These are phyloP conservation scores for Cryptosporidium parvum DNA, from an alignment of 169 alveolate genomes.

Conservation along the genomic window DNA sequence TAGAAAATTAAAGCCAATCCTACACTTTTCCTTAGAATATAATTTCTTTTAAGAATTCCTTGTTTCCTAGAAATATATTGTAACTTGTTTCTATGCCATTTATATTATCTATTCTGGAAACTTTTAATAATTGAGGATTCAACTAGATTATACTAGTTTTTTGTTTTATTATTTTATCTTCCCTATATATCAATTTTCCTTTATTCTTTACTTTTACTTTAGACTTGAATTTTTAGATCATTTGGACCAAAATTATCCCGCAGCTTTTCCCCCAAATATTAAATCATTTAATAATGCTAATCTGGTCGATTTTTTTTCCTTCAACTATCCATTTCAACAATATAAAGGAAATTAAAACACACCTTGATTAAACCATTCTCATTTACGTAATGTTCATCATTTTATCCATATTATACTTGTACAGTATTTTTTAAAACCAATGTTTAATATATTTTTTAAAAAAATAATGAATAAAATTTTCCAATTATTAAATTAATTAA, in stretches of 20 bases:
- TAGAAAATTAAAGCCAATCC: not conserved
- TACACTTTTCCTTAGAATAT: not conserved
- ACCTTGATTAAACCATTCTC: not conserved
- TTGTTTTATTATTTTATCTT: not conserved
- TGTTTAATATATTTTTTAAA: too few species aligned
- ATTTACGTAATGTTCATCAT: not conserved
- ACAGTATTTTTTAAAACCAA: not conserved
- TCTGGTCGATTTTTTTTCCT: not conserved
- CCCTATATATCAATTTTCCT: not conserved
- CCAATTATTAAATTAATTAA: not conserved
- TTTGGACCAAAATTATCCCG: constrained; percentile 12
- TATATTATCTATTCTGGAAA: not conserved
- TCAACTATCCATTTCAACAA: not conserved
- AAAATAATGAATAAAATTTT: too few species aligned
- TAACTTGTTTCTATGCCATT: not conserved
- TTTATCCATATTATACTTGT: not conserved
- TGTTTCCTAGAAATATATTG: not conserved
- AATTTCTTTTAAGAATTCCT: not conserved
- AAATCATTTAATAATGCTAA: not conserved
- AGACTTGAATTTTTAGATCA: constrained; percentile 32
- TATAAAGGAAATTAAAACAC: not conserved
- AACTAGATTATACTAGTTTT: not conserved
- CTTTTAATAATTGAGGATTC: not conserved
- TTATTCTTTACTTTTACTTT: not conserved
- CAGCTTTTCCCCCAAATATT: constrained; percentile 1